A percentile compares a stretch with the other conserved stretches of the same genome.
Evolutionary conservation across 129 eudicot genomes (phyloP).

Genomic region (Lonicera japonica): DNA sequence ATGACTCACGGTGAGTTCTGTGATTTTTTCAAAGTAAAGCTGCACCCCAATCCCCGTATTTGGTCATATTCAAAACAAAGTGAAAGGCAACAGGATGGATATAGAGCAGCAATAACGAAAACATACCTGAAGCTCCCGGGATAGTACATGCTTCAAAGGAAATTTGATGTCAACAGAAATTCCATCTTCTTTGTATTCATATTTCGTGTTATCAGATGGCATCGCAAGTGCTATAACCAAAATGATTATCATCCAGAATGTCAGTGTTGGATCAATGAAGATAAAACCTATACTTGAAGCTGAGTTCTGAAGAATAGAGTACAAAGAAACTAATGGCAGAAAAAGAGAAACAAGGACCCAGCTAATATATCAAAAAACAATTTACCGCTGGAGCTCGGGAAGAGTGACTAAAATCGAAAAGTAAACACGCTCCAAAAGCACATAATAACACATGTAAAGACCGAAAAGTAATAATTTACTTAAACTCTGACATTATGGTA

Average conservation of each 20-base stretch:
- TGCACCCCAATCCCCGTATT: conserved; percentile 26
- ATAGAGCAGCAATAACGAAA: not conserved
- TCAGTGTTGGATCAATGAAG: conserved; percentile 1
- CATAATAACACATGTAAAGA: no score
- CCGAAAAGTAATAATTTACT: not conserved
- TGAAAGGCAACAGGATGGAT: conserved; percentile 1
- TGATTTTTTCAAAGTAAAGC: conserved; percentile 90
- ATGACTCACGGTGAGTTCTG: conserved; percentile 69
- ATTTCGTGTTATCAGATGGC: conserved; percentile 59
- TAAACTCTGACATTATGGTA: conserved; percentile 7
- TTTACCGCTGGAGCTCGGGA: not conserved
- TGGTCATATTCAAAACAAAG: not conserved
- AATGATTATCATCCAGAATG: not conserved
- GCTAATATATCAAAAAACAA: not conserved
- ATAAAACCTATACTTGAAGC: not conserved
- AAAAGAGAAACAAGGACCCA: not conserved
- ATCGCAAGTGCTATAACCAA: conserved; percentile 39
- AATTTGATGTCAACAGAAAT: conserved; percentile 49
- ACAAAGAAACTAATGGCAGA: not conserved
- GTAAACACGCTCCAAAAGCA: not conserved
- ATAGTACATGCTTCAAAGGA: conserved; percentile 83
- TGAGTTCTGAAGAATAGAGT: not conserved
- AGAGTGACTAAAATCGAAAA: not conserved
- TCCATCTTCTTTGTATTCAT: conserved; percentile 74
- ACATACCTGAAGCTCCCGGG: conserved; percentile 92